Evolutionary conservation across 2,329 filamentous ascomycete genomes (phyloP).

Genomic region (Penicillium sp.): DNA sequence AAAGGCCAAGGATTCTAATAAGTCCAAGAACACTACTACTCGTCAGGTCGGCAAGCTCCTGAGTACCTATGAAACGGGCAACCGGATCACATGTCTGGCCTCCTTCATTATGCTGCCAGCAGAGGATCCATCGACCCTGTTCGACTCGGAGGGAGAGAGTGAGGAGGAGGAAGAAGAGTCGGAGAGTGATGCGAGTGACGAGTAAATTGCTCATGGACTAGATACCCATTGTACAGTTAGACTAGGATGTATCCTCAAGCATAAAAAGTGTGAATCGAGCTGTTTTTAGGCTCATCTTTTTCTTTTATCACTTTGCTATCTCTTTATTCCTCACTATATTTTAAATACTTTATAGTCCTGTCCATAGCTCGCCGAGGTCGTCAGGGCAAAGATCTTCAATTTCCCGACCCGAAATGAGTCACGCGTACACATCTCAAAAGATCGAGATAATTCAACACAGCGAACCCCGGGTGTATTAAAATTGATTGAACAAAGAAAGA

Average conservation of each 20-base stretch:
- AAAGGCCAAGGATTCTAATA: constrained; percentile 22
- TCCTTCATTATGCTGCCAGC: constrained; percentile 81
- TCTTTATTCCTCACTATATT: too few species aligned
- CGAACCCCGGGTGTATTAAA: neutral
- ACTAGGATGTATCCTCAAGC: constrained; percentile 18
- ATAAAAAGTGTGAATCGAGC: constrained; percentile 8
- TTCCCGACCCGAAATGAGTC: neutral
- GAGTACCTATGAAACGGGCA: constrained; percentile 80
- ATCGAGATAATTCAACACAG: neutral
- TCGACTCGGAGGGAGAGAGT: constrained; percentile 60
- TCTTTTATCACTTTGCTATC: too few species aligned
- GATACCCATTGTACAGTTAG: constrained; percentile 32
- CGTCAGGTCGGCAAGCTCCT: constrained; percentile 68
- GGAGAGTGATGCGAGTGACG: constrained; percentile 32
- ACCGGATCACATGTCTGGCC: constrained; percentile 85
- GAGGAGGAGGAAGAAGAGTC: constrained; percentile 40
- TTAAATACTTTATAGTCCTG: neutral
- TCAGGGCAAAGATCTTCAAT: constrained; percentile 2
- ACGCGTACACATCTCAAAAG: neutral
- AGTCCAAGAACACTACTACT: constrained; percentile 19
- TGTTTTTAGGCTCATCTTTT: neutral
- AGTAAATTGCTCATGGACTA: constrained; percentile 29
- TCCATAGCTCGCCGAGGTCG: neutral
- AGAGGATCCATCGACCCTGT: constrained; percentile 57
- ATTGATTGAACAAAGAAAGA: neutral